Conservation (phyloP, 306 rosid species). For the Fagus sylvatica region DNA sequence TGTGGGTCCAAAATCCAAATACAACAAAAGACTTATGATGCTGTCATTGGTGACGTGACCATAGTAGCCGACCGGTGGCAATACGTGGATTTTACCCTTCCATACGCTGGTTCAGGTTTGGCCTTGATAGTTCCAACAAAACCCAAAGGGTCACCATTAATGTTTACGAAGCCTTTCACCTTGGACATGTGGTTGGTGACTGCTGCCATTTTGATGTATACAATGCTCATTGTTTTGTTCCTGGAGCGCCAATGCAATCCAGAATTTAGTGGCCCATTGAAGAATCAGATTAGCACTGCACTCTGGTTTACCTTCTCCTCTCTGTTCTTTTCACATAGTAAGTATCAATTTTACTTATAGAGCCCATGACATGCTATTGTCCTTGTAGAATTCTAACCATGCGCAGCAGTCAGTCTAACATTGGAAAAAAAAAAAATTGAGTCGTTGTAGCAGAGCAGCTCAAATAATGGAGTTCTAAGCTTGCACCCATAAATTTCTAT, state of each 20-base stretch:
- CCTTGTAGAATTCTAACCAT: too few relatives aligned
- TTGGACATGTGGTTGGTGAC: conserved; percentile 62
- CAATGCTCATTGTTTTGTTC: conserved; percentile 55
- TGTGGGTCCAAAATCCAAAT: conserved; percentile 13
- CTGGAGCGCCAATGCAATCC: conserved; percentile 52
- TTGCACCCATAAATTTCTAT: too few relatives aligned
- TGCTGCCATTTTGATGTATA: conserved; percentile 47
- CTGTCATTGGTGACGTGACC: conserved; percentile 65
- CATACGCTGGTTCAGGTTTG: conserved; percentile 65
- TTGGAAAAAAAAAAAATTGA: too few relatives aligned
- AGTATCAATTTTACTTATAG: conserved; percentile 19
- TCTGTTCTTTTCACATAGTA: conserved; percentile 76
- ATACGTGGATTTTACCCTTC: conserved; percentile 63
- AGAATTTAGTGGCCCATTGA: conserved; percentile 56
- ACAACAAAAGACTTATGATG: conserved; percentile 56
- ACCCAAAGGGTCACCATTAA: conserved; percentile 38
- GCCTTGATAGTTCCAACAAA: conserved; percentile 50
- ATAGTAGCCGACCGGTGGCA: conserved; percentile 41
- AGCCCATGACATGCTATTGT: neutral
- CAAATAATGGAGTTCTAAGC: neutral
- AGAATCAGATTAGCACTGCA: conserved; percentile 56
- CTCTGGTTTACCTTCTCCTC: conserved; percentile 68
- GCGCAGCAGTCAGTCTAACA: too few relatives aligned
- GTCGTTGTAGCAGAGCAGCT: too few relatives aligned
- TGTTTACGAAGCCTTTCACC: conserved; percentile 68